Percentiles rank a stretch among this genome's conserved stretches.
Conservation (phyloP, 2,329 filamentous ascomycete species). For the Fusarium sp. region DNA sequence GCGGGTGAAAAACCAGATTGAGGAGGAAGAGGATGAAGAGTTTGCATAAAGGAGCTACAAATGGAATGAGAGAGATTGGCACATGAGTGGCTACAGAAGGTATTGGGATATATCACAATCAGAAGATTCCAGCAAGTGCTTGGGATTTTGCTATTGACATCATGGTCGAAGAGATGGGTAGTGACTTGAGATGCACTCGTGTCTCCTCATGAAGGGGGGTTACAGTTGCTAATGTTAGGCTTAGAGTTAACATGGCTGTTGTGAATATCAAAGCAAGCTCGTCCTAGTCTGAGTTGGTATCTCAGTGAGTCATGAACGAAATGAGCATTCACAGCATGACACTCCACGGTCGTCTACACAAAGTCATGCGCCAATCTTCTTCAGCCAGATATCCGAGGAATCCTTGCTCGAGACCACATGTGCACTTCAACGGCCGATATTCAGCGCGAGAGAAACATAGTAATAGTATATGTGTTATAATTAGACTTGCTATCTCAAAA, state of each 20-base stretch:
- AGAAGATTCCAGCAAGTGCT: conserved; percentile 4
- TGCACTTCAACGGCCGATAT: neutral
- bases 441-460: neutral
- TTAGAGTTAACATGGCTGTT: conserved; percentile 20
- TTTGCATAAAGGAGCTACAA: conserved; percentile 46
- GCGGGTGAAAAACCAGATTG: conserved; percentile 84
- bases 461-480: neutral
- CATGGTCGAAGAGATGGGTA: conserved; percentile 11
- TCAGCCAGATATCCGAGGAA: neutral
- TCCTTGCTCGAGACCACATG: neutral
- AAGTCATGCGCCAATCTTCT: neutral
- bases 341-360: neutral
- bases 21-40: conserved; percentile 60
- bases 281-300: neutral
- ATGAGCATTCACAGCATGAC: neutral
- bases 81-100: neutral
- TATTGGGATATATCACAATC: conserved; percentile 33
- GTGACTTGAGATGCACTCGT: neutral
- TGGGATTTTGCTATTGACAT: conserved; percentile 9
- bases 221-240: neutral
- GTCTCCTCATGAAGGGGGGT: conserved; percentile 4
- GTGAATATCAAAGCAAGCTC: conserved; percentile 6
- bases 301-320: neutral
- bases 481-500: neutral
- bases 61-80: neutral